Conservation (phyloP, 2,329 filamentous ascomycete species). For the Xylariomycetidae sp. region DNA sequence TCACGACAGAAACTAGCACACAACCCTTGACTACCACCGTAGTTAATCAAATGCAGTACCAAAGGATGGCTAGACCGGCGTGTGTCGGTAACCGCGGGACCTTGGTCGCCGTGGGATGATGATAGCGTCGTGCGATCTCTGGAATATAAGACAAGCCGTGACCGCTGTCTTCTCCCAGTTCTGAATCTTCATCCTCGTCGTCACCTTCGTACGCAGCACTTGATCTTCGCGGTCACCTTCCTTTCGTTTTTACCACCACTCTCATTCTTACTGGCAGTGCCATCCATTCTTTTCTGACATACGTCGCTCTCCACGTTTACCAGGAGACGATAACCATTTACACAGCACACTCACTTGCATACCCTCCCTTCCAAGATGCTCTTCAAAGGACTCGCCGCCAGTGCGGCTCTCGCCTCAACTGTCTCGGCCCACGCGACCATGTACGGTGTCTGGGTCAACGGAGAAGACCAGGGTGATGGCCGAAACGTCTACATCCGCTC, state of each 20-base stretch:
- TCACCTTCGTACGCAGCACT: slow-evolving; percentile 1
- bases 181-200: too few species aligned
- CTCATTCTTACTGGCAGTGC: slow-evolving; percentile 8
- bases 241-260: slow-evolving; percentile 1
- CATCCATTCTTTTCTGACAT: slow-evolving; percentile 3
- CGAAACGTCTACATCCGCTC: slow-evolving; percentile 38
- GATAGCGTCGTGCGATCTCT: background rate
- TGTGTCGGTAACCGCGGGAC: too few species aligned
- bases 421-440: slow-evolving; percentile 42
- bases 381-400: slow-evolving; percentile 20
- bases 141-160: background rate
- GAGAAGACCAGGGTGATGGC: slow-evolving; percentile 38
- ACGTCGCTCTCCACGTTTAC: background rate
- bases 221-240: background rate
- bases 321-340: background rate
- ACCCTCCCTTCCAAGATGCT: too few species aligned
- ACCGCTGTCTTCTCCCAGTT: too few species aligned
- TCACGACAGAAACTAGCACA: background rate
- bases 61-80: too few species aligned
- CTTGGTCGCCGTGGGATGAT: too few species aligned
- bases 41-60: too few species aligned
- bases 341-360: too few species aligned
- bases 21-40: too few species aligned
- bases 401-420: slow-evolving; percentile 30
- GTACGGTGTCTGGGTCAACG: slow-evolving; percentile 44